These are phyloP conservation scores for Apiotrichum domesticum DNA, from an alignment of 1,284 basidiomycete species.

Conservation along the genomic window DNA sequence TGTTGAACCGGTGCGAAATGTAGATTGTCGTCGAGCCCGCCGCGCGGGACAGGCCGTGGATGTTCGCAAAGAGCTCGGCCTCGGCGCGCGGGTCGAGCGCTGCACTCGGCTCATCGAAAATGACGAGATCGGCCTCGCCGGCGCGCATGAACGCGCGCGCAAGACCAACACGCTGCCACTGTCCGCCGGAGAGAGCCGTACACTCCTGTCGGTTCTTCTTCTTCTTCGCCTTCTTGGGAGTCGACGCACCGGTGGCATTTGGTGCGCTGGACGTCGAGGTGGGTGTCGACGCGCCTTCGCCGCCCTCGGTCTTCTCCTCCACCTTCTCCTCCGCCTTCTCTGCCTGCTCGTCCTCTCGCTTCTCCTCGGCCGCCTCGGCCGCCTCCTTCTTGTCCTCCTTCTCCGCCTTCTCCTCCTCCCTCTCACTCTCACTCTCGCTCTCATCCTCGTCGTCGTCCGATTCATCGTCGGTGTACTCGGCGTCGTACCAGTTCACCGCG, in stretches of 20 bases:
- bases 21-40: constrained; percentile 63
- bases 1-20: constrained; percentile 67
- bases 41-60: constrained; percentile 16
- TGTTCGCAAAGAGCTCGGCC: constrained; percentile 59
- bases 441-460: not conserved
- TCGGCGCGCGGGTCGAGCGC: constrained; percentile 74
- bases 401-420: no score
- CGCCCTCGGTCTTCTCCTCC: no score
- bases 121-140: constrained; percentile 66
- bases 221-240: not conserved
- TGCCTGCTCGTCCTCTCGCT: not conserved
- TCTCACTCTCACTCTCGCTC: not conserved
- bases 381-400: no score
- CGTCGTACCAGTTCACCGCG: not conserved
- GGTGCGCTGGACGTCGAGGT: not conserved
- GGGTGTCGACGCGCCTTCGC: not conserved
- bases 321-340: not conserved
- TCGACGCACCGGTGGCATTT: not conserved
- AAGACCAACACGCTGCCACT: constrained; percentile 81
- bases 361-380: not conserved
- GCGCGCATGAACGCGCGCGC: constrained; percentile 80
- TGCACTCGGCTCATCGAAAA: constrained; percentile 59
- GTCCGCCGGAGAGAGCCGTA: constrained; percentile 20
- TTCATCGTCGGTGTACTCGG: not conserved
- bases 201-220: not conserved